These are phyloP conservation scores for Prunus persica DNA, from an alignment of 306 rosid genomes.

Conservation along the genomic window Prunus_persica_NCBIv2 NC_034010.1:20846001-20846500, in stretches of 20 bases:
- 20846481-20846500: slow-evolving; percentile 74
- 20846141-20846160: background rate
- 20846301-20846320: background rate
- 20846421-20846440: slow-evolving; percentile 40
- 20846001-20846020: background rate
- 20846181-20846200: background rate
- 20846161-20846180: background rate
- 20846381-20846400: background rate
- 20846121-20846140: background rate
- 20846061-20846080: background rate
- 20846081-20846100: background rate
- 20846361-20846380: background rate
- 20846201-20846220: background rate
- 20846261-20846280: background rate
- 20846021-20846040: background rate
- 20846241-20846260: background rate
- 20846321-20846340: background rate
- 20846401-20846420: slow-evolving; percentile 10
- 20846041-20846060: background rate
- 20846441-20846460: slow-evolving; percentile 79
- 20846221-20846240: background rate
- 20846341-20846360: background rate
- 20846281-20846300: background rate
- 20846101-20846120: background rate
- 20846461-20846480: slow-evolving; percentile 81